Evolutionary conservation across 495 filamentous ascomycete species (phyloP).

Genomic region (Penicillium pancosmium): DNA sequence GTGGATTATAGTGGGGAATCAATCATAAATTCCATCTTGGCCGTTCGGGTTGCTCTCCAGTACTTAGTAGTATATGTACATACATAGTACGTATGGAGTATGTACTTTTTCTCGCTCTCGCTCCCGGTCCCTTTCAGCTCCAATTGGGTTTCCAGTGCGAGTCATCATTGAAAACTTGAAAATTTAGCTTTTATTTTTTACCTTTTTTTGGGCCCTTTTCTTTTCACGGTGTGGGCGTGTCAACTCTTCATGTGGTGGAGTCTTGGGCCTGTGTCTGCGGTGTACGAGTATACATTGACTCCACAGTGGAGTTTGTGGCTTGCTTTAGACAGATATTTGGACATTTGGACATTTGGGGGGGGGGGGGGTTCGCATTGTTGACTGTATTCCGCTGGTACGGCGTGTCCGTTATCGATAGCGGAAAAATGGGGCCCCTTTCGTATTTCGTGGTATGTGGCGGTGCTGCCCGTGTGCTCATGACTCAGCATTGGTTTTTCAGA

Average conservation of each 20-base stretch:
- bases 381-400: slow-evolving; percentile 1
- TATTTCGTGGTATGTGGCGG: neutral
- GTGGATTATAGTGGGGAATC: neutral
- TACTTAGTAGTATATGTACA: no score
- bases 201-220: no score
- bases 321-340: neutral
- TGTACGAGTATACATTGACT: neutral
- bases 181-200: no score
- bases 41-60: neutral
- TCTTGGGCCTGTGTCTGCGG: neutral
- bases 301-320: slow-evolving; percentile 4
- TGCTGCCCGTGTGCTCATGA: neutral
- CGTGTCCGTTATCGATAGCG: slow-evolving; percentile 3
- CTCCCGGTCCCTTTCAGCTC: neutral
- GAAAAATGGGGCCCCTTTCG: neutral
- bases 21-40: neutral
- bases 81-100: no score
- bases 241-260: neutral
- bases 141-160: neutral
- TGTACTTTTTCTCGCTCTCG: no score
- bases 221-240: neutral
- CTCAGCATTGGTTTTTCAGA: neutral
- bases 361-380: slow-evolving; percentile 4
- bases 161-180: no score
- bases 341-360: no score